Evolutionary conservation across 805 yeast species (phyloP).

Genomic region (Peterozyma toletana): DNA sequence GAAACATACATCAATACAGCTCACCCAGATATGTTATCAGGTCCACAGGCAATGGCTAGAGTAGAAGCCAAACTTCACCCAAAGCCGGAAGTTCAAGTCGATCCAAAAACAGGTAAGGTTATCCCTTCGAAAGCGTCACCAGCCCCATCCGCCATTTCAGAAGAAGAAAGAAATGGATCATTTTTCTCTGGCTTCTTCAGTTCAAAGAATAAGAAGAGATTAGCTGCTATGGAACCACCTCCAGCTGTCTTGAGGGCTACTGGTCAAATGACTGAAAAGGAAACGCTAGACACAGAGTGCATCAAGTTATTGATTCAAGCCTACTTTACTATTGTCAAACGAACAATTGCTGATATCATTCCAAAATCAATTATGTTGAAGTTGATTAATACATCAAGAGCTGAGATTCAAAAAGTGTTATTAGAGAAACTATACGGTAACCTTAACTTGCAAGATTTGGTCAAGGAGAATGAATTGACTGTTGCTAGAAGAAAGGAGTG

Average conservation of each 20-base stretch:
- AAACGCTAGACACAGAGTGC: slow-evolving; percentile 94
- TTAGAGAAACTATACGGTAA: slow-evolving; percentile 80
- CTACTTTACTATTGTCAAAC: slow-evolving; percentile 86
- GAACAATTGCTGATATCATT: slow-evolving; percentile 87
- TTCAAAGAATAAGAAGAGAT: slow-evolving; percentile 85
- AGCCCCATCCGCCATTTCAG: slow-evolving; percentile 18
- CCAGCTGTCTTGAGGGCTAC: slow-evolving; percentile 92
- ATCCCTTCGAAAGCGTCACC: slow-evolving; percentile 26
- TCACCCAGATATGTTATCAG: slow-evolving; percentile 92
- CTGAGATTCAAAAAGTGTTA: slow-evolving; percentile 83
- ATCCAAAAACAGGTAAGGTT: slow-evolving; percentile 87
- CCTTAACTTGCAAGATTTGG: slow-evolving; percentile 66
- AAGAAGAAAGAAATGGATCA: slow-evolving; percentile 56
- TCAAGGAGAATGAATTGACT: slow-evolving; percentile 88
- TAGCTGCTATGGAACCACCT: slow-evolving; percentile 96
- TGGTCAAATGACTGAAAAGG: slow-evolving; percentile 90
- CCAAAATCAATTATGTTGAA: slow-evolving; percentile 96
- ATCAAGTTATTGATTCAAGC: slow-evolving; percentile 87
- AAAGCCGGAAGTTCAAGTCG: slow-evolving; percentile 66
- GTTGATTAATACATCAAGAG: slow-evolving; percentile 76
- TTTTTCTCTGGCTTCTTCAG: slow-evolving; percentile 95
- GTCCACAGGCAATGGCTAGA: slow-evolving; percentile 89
- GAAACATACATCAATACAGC: slow-evolving; percentile 96
- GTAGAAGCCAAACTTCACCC: slow-evolving; percentile 85
- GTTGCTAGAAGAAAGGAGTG: slow-evolving; percentile 94